Conservation (phyloP, 2,329 filamentous ascomycete species). For the Cryphonectria carpinicola region DNA sequence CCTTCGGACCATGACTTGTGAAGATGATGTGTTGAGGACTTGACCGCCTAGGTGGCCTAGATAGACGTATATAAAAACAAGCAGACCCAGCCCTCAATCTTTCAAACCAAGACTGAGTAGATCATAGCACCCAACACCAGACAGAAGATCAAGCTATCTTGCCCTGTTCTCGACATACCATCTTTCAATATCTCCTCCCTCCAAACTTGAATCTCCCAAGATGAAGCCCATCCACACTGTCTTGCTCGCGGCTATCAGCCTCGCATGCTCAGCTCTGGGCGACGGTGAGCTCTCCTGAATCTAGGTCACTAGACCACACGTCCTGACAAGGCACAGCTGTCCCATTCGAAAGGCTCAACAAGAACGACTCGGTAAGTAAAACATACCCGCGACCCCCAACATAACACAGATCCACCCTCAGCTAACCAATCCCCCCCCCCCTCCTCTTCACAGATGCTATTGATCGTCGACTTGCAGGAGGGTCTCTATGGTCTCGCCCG, state of each 20-base stretch:
- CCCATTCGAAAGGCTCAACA: slow-evolving; percentile 37
- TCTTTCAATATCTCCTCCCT: not conserved
- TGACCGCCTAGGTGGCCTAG: too few relatives aligned
- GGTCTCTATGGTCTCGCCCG: slow-evolving; percentile 63
- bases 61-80: not conserved
- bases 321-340: slow-evolving; percentile 23
- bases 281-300: slow-evolving; percentile 17
- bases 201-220: not conserved
- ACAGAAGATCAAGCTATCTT: not conserved
- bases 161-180: not conserved
- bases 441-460: slow-evolving; percentile 47
- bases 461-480: slow-evolving; percentile 64
- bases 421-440: not conserved
- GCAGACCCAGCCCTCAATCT: not conserved
- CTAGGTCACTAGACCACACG: too few relatives aligned
- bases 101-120: not conserved
- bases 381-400: not conserved
- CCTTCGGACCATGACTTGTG: not conserved
- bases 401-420: not conserved
- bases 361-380: slow-evolving; percentile 36
- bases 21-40: not conserved
- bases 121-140: not conserved
- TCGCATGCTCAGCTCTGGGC: slow-evolving; percentile 14
- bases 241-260: slow-evolving; percentile 14
- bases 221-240: slow-evolving; percentile 11